Evolutionary conservation across 257 asterid genomes (phyloP), one percentile per base, ranked within the genome.

Genomic region (Plantago ovata): DNA sequence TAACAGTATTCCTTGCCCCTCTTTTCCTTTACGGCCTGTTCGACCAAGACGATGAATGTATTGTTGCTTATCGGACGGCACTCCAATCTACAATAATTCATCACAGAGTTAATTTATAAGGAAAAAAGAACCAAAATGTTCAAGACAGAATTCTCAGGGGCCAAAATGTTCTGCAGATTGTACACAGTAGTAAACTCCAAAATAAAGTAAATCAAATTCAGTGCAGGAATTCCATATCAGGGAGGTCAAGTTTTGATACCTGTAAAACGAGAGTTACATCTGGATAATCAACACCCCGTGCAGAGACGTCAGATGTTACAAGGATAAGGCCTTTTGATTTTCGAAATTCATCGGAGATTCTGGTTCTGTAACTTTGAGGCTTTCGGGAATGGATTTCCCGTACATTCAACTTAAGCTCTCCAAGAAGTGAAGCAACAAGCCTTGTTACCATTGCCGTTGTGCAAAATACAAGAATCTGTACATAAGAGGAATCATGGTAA

Each of bases 221-320:
- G 20, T 63, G 18, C 24, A 23, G 12, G 1, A 23, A 16, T 21
- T 16, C n/a, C n/a, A n/a, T n/a, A n/a, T n/a, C n/a, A 22, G 64
- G 43, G 54, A 57, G 64, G 28, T 42, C 21, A 69, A 53, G 45
- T 45, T 22, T n/a, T 10, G 32, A 54, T 51, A 87, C 98, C 95
- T 93, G 99, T 49, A 93, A 42, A 46, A 93, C 97, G 38, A 93
- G 94, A 64, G 92, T 76, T 43, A 89, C 97, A 42, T 93, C 96
- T 7, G 99, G 99, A 74, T 93, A 93, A 77, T 93, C 97, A 11
- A 93, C 99, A 49, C 97, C 97, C 48, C 99, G 97, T 11, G 98
- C 98, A 75, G 98, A 89, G 41, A 89, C 98, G 50, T 93, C 98
- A 24, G 97, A 93, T 10, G 98, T 89, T 41, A 89, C 98, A 9